These are phyloP conservation scores for Coemansia sp. DNA, from an alignment of 192 early-diverging fungal species.

Conservation along the genomic window DNA sequence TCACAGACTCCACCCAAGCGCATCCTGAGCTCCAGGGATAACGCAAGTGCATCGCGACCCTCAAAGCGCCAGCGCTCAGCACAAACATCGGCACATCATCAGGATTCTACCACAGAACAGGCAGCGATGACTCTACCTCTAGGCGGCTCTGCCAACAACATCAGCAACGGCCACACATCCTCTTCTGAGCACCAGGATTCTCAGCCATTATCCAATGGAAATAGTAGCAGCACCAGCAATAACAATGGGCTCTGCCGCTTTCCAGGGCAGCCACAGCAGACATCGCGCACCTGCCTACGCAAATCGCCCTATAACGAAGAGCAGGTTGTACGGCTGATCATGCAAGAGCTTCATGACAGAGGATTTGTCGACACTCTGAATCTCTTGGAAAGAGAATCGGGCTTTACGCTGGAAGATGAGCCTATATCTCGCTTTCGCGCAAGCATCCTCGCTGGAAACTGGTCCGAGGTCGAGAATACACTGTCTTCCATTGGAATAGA, in stretches of 20 bases:
- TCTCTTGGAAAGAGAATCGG: constrained; percentile 77
- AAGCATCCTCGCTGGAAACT: constrained; percentile 74
- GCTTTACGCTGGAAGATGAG: constrained; percentile 71
- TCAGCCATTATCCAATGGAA: constrained; percentile 4
- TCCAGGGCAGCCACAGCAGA: constrained; percentile 34
- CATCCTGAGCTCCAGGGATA: constrained; percentile 36
- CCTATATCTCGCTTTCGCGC: constrained; percentile 69
- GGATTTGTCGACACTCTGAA: constrained; percentile 74
- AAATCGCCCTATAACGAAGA: constrained; percentile 52
- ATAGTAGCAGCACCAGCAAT: constrained; percentile 2
- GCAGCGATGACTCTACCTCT: constrained; percentile 6
- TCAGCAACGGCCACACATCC: constrained; percentile 2
- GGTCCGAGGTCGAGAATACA: constrained; percentile 65
- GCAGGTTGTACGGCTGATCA: constrained; percentile 85
- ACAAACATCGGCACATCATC: constrained; percentile 4
- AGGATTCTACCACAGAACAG: background rate
- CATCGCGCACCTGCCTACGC: constrained; percentile 42
- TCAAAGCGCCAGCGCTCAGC: constrained; percentile 32
- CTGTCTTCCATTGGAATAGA: constrained; percentile 49
- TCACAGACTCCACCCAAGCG: constrained; percentile 45
- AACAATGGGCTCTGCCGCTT: constrained; percentile 22
- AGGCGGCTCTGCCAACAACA: background rate
- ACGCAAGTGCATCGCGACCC: constrained; percentile 21
- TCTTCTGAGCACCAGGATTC: constrained; percentile 9
- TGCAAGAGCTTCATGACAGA: constrained; percentile 82